Evolutionary conservation across 495 filamentous ascomycete genomes (phyloP).

Genomic region (Lasiosphaeria ovina): DNA sequence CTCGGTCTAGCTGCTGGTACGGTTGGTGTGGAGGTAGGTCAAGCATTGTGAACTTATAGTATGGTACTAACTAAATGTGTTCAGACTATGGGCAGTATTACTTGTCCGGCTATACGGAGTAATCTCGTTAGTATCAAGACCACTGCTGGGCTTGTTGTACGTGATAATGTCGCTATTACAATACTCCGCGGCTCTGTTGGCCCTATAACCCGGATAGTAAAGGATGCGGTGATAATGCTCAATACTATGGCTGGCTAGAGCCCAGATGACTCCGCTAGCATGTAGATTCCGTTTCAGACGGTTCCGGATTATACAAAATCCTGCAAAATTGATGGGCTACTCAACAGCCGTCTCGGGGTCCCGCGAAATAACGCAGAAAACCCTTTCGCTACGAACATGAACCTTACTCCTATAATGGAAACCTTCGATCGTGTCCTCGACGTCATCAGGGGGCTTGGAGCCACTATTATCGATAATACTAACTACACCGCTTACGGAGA

Average conservation of each 20-base stretch:
- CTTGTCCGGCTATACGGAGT: background rate
- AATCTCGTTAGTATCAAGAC: slow-evolving; percentile 6
- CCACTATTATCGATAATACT: slow-evolving; percentile 1
- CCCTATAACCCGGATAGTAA: background rate
- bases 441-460: background rate
- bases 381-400: slow-evolving; percentile 6
- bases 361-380: background rate
- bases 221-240: slow-evolving; percentile 5
- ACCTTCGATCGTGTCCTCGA: slow-evolving; percentile 1
- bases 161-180: slow-evolving; percentile 1
- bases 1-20: slow-evolving; percentile 1
- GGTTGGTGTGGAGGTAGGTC: slow-evolving; percentile 1
- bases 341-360: background rate
- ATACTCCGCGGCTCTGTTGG: slow-evolving; percentile 5
- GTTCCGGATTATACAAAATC: slow-evolving; percentile 1
- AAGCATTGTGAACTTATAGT: background rate
- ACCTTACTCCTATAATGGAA: slow-evolving; percentile 1
- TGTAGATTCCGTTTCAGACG: background rate
- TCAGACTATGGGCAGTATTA: slow-evolving; percentile 1
- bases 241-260: background rate
- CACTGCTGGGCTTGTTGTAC: slow-evolving; percentile 3
- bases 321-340: slow-evolving; percentile 1
- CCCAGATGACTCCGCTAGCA: background rate
- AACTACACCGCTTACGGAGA: background rate
- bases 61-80: background rate